Conservation (phyloP, 148 eudicot genomes). For the Euryodendron excelsum region DNA sequence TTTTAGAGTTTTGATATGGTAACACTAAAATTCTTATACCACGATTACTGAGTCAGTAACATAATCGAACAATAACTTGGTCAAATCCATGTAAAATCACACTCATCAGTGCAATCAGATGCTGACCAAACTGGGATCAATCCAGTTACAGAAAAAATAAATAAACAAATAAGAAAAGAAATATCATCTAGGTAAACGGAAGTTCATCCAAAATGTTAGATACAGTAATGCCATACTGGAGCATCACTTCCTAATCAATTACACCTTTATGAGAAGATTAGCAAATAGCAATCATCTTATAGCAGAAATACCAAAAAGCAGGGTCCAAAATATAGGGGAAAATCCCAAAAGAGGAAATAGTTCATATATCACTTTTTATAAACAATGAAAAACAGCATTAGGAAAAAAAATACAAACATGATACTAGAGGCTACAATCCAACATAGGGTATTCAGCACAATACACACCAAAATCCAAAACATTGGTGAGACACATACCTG, state of each 20-base stretch:
- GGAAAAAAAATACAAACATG: not conserved
- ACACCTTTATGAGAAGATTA: not conserved
- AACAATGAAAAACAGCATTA: not conserved
- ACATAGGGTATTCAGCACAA: not conserved
- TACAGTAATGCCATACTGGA: not conserved
- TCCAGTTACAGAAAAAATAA: not conserved
- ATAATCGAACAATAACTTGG: not conserved
- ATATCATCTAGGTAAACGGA: not conserved
- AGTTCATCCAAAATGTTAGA: not conserved
- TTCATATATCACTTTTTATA: not conserved
- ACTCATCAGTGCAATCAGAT: not conserved
- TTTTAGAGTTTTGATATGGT: not conserved
- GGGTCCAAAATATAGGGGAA: not conserved
- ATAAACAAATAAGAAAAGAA: not conserved
- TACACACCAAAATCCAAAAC: not conserved
- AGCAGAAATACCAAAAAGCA: not conserved
- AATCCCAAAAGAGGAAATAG: not conserved
- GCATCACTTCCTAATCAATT: not conserved
- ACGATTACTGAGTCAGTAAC: not conserved
- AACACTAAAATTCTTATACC: not conserved
- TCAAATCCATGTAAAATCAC: not conserved
- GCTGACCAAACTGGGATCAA: not conserved
- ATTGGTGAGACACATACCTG: slow-evolving; percentile 48
- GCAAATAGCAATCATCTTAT: not conserved
- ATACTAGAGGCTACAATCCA: not conserved